These are phyloP conservation scores for Boletellus emodensis DNA, from an alignment of 768 basidiomycete species.

Conservation along the genomic window DNA sequence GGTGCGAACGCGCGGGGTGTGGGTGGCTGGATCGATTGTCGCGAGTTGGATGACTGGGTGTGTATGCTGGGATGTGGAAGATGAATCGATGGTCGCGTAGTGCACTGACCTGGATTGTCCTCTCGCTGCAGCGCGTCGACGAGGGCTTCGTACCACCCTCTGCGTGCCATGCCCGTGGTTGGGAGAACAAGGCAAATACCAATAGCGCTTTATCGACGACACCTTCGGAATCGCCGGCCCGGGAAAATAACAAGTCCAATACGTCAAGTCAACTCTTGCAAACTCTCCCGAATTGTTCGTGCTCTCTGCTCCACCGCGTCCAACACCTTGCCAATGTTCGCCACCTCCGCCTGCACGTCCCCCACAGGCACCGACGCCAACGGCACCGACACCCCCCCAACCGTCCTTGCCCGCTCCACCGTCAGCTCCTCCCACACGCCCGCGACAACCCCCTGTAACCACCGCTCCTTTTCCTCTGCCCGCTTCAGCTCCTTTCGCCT, in stretches of 20 bases:
- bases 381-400: constrained; percentile 14
- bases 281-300: constrained; percentile 40
- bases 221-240: neutral
- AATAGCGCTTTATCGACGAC: no score
- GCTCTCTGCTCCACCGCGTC: constrained; percentile 58
- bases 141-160: constrained; percentile 47
- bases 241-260: neutral
- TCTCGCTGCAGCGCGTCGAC: constrained; percentile 36
- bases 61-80: no score
- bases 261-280: constrained; percentile 32
- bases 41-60: constrained; percentile 54
- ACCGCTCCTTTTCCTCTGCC: constrained; percentile 67
- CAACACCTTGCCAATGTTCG: constrained; percentile 45
- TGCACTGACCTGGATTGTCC: constrained; percentile 33
- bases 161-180: neutral
- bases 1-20: constrained; percentile 59
- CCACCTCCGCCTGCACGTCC: constrained; percentile 46
- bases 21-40: constrained; percentile 20
- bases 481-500: constrained; percentile 46
- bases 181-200: neutral
- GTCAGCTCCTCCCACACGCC: constrained; percentile 71
- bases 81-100: no score
- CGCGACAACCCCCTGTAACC: constrained; percentile 68
- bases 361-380: constrained; percentile 17
- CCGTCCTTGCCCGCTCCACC: constrained; percentile 35